Percentiles rank a stretch among this genome's conserved stretches.
Evolutionary conservation across 306 rosid genomes (phyloP).

Genomic region (Echinosophora koreensis): DNA sequence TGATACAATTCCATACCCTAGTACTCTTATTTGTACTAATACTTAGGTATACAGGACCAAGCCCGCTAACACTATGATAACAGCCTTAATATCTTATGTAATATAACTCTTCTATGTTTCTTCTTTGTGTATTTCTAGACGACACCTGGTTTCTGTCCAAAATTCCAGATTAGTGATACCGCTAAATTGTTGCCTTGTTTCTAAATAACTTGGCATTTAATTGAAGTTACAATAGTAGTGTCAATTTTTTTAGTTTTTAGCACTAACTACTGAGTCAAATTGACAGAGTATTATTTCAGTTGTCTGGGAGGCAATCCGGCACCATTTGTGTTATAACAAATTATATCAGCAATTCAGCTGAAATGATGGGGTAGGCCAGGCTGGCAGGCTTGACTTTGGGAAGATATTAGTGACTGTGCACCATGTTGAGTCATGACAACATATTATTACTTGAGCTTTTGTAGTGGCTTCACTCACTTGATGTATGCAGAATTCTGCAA

Average conservation of each 20-base stretch:
- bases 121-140: constrained; percentile 31
- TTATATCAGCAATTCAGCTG: constrained; percentile 20
- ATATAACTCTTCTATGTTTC: constrained; percentile 17
- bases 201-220: constrained; percentile 17
- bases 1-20: no score
- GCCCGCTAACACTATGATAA: no score
- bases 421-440: neutral
- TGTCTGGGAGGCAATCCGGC: neutral
- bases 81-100: no score
- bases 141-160: constrained; percentile 37
- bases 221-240: neutral
- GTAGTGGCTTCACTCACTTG: constrained; percentile 22
- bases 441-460: constrained; percentile 3
- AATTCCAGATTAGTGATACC: neutral
- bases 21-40: no score
- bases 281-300: constrained; percentile 20
- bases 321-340: neutral
- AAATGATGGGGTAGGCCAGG: constrained; percentile 10
- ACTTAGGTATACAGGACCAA: no score
- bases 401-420: constrained; percentile 19
- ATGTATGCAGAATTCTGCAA: neutral
- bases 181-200: constrained; percentile 20
- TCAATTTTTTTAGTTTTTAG: constrained; percentile 1
- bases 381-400: constrained; percentile 12
- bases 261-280: constrained; percentile 1